phyloP scores from a whole-genome alignment of 176 grass and related monocot genomes.

The Bonia amplexicaulis region DNA sequence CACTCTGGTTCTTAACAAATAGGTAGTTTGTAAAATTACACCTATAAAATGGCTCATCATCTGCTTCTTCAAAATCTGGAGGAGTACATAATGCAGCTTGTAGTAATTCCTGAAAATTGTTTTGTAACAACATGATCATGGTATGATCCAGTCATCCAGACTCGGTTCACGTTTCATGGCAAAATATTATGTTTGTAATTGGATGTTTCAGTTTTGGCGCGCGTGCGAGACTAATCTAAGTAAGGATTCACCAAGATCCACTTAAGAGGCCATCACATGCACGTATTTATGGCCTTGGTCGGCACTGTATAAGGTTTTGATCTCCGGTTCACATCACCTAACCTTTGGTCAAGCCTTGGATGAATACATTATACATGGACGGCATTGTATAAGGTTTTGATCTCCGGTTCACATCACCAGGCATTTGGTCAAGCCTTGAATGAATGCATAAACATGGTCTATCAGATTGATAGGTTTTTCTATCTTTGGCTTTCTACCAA shows the following conservation, averaged over 20 bases:
- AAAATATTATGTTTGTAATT: background rate
- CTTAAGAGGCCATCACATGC: slow-evolving; percentile 25
- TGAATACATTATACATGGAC: slow-evolving; percentile 46
- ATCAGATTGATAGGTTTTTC: slow-evolving; percentile 25
- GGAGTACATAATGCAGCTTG: background rate
- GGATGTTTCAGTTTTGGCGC: background rate
- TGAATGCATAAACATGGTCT: slow-evolving; percentile 33
- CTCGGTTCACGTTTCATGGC: background rate
- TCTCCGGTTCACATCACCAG: slow-evolving; percentile 12
- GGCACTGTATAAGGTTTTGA: slow-evolving; percentile 25
- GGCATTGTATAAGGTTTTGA: slow-evolving; percentile 29
- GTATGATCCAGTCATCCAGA: too few relatives aligned
- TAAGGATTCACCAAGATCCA: background rate
- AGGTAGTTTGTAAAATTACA: too few relatives aligned
- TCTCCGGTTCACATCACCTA: slow-evolving; percentile 12
- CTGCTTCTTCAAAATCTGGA: background rate
- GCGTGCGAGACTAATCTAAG: background rate
- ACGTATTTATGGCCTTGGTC: slow-evolving; percentile 29
- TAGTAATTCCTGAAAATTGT: background rate
- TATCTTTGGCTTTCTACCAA: slow-evolving; percentile 18
- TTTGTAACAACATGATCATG: background rate
- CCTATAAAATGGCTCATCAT: background rate
- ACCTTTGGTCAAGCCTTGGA: slow-evolving; percentile 44
- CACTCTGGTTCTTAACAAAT: background rate
- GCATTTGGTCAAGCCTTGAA: slow-evolving; percentile 41